Evolutionary conservation across 169 alveolate genomes (phyloP), one percentile per base, ranked within the genome.

Genomic region (Amoebophrya sp.): DNA sequence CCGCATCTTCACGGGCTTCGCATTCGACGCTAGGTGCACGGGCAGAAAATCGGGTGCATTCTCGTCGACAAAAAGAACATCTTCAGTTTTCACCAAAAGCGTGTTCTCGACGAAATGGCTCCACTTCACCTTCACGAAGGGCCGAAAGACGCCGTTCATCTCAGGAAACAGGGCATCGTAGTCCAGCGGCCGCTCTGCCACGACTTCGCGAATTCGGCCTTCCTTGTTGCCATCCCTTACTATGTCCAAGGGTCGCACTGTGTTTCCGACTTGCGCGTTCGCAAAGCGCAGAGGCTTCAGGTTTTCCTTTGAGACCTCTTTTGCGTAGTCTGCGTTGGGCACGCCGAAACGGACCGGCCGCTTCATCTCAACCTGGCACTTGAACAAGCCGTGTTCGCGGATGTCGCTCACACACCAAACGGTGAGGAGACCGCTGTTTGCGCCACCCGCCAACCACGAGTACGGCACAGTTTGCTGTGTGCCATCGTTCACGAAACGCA

Each of bases 291-390:
- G 33, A 1, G 83, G 83, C 2, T 65, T 65, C n/a, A 10, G 23
- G 10, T 53, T 23, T 10, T 53, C 76, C 76, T 14, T 53, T 23
- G n/a, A 14, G 76, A 14, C 76, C 76, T 23, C 23, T 10, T 10
- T 53, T 18, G 2, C 33, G 39, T 26, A 1, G 33, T 65, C 83
- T 36, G 2, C 36, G 36, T 6, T 6, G 36, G 83, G 10, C 10
- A 65, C 83, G 83, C 83, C 83, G 83, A 65, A 65, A 29, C 83
- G 83, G 10, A 65, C 26, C 83, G n/a, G 33, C 36, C 83, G 83
- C 83, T 65, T 65, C 83, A 65, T 65, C 33, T 65, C 83, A 29
- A 65, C 83, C 33, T 65, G 39, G 36, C 38, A 29, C 33, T 18
- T 1, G 83, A 65, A 65, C 83, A 65, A 26, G 2, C 83, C 83